A percentile compares a stretch with the other conserved stretches of the same genome.
These are phyloP conservation scores for Tolypocladium inflatum DNA, from an alignment of 2,329 filamentous ascomycete genomes.

Conservation along the genomic window DNA sequence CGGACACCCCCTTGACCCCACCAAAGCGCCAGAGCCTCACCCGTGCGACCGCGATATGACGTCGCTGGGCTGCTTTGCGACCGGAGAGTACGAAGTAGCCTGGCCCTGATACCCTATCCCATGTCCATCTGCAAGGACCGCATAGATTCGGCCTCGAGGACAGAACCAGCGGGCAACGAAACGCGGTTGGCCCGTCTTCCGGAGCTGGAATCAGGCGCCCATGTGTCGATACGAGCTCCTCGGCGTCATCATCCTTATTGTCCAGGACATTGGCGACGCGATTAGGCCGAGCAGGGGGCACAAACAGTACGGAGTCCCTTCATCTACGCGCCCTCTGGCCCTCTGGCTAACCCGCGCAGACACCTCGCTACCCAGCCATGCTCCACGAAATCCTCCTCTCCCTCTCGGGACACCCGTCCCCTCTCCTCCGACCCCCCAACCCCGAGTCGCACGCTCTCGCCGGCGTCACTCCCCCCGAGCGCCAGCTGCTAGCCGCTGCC, in stretches of 20 bases:
- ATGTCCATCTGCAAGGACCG: background rate
- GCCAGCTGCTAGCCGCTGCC: conserved; percentile 68
- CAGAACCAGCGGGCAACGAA: background rate
- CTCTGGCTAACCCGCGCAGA: background rate
- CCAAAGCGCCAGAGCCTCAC: background rate
- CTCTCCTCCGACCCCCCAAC: conserved; percentile 58
- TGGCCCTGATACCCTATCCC: background rate
- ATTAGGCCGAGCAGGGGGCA: conserved; percentile 24
- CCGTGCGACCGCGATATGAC: background rate
- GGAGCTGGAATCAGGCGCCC: background rate
- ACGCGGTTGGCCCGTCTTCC: background rate
- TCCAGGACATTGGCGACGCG: conserved; percentile 32
- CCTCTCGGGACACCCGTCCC: conserved; percentile 86
- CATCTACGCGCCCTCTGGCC: background rate
- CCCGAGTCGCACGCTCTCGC: conserved; percentile 35
- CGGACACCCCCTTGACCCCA: background rate
- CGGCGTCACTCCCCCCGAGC: conserved; percentile 66
- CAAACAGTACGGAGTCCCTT: conserved; percentile 8
- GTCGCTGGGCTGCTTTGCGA: background rate
- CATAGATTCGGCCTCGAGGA: too few relatives aligned
- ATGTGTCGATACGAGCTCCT: conserved; percentile 49
- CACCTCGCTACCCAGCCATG: conserved; percentile 43
- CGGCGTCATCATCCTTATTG: conserved; percentile 37
- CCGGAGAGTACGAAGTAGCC: background rate
- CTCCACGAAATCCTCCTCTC: conserved; percentile 97